Evolutionary conservation across 2,329 filamentous ascomycete species (phyloP), one percentile per base, ranked within the genome.

Genomic region (Pestalotiopsis sp.): DNA sequence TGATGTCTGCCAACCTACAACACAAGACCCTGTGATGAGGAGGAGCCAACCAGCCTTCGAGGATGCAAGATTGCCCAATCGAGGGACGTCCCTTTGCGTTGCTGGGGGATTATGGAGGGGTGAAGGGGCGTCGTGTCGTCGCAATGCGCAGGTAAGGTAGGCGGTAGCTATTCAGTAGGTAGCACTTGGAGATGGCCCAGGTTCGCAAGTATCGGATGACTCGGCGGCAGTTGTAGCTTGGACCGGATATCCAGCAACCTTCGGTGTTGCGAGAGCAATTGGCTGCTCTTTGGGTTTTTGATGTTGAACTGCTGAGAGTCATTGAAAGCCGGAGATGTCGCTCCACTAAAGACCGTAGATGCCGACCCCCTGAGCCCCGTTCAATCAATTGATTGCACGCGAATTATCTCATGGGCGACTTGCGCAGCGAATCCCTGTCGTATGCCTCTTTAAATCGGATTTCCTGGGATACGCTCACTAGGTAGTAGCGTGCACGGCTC

Each of bases 271-370:
- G 25, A 59, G 57, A 59, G 27, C 27, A 27, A 59, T 59, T 59
- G 57, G 3, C 27, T 39, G 6, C 27, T 41, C 25, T 14, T 14
- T 38, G 60, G 60, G 27, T 63, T 36, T 17, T 23, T 14, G 14
- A 49, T 25, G 27, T 66, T n/a, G 41, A 60, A n/a, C 14, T 31
- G 31, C n/a, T 66, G 9, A 56, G 49, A 41, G 52, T 66, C 64
- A 56, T n/a, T 38, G 56, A 66, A 39, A 17, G 13, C 36, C 39
- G 64, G 27, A 27, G 41, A 17, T 25, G 64, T 59, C 11, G 23
- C 64, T 66, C 64, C 64, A 66, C 64, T 36, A 60, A 60, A 66
- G 64, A 45, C 64, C 56, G 64, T 66, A 45, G 31, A 41, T 59
- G 41, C 64, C 64, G 64, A 31, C 52, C 56, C 59, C 59, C 45